Base-by-base conservation (phyloP, 306 rosid species). In the Prunus dulcis region DNA sequence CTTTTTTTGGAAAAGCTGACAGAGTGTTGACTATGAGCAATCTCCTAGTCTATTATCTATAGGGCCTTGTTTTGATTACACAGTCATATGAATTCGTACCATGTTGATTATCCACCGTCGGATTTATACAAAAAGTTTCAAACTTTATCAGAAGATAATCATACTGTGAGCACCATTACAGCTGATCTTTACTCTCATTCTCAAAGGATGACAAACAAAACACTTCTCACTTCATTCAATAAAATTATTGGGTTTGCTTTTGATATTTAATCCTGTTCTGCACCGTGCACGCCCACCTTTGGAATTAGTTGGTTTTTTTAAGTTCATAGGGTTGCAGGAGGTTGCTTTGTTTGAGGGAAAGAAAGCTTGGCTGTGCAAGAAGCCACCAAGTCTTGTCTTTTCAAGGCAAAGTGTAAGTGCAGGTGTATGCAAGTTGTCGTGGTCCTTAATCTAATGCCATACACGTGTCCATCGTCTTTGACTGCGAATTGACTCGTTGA, bases 1-100 rank as follows among this genome's bases (percentile, higher is more conserved):
- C 50, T 64, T 80, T 79, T 87, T 81, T 72, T 43, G 81, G 86
- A 73, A 90, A 91, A 86, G 92, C 89, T 87, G 94, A 90, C 90
- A 89, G 85, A 66, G 83, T 74, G 89, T 90, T 89, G 93, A 92
- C 96, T 76, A 72, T 19, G 73, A 79, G 82, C 5, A 30, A 69
- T 67, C 75, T 75, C 23, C 55, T 47, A 69, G 78, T 83, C 64
- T 10, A 45, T 51, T 23, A n/a, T 63, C 77, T 73, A n/a, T n/a
- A 90, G 80, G 87, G 93, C 18, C 57, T 30, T 47, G 88, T 86
- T 86, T 84, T 61, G 22, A 70, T 53, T 66, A 64, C 58, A 6
- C 43, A 13, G 55, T 6, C 70, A 46, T 64, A 20, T 5, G 70
- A 34, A 27, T 25, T 49, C 43, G 38, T 49, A 38, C 51, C 15